A percentile compares a stretch with the other conserved stretches of the same genome.
Conservation (phyloP, 768 basidiomycete genomes). For the Mycena polygramma region DNA sequence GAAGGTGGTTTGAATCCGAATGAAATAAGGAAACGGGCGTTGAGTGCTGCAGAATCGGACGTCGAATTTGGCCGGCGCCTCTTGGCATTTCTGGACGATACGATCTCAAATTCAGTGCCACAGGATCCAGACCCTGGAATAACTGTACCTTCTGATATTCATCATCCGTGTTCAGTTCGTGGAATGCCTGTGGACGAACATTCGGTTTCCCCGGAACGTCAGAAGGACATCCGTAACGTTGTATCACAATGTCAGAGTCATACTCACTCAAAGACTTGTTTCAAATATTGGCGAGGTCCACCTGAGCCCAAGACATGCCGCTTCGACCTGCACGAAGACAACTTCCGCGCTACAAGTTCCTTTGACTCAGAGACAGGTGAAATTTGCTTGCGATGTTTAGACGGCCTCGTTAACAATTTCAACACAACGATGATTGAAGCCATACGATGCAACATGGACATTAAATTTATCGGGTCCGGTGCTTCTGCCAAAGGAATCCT, state of each 20-base stretch:
- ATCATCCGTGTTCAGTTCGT: slow-evolving; percentile 26
- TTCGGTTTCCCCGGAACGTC: too few species aligned
- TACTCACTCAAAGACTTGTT: slow-evolving; percentile 42
- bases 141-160: not conserved
- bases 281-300: slow-evolving; percentile 40
- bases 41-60: not conserved
- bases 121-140: slow-evolving; percentile 1
- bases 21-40: slow-evolving; percentile 12
- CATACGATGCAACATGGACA: slow-evolving; percentile 2
- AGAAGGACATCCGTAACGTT: slow-evolving; percentile 36
- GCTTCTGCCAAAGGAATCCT: slow-evolving; percentile 46
- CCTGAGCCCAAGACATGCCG: slow-evolving; percentile 37
- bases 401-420: slow-evolving; percentile 37
- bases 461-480: slow-evolving; percentile 40
- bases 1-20: slow-evolving; percentile 24
- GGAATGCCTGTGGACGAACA: slow-evolving; percentile 16
- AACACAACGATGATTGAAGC: slow-evolving; percentile 32
- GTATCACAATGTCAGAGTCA: slow-evolving; percentile 40
- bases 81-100: slow-evolving; percentile 24
- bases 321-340: slow-evolving; percentile 41
- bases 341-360: slow-evolving; percentile 15
- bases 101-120: slow-evolving; percentile 18
- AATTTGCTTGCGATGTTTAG: slow-evolving; percentile 40
- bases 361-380: slow-evolving; percentile 41
- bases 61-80: slow-evolving; percentile 16